phyloP scores from a whole-genome alignment of 1,284 basidiomycete species.

The Pseudomicrostroma phylloplanum region DNA sequence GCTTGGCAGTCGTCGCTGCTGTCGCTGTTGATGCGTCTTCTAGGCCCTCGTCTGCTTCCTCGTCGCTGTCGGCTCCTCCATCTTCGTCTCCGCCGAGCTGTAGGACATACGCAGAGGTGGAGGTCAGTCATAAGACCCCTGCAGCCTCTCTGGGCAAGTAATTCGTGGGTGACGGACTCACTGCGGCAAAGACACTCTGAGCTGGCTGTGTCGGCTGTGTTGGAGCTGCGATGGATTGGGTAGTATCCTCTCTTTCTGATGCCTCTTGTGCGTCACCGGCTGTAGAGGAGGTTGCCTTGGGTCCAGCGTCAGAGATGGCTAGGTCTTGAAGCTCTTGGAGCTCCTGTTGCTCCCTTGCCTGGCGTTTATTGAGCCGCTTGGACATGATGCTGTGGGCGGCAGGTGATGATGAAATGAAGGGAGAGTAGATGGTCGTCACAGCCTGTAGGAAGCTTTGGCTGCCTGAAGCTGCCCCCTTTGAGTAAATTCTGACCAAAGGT shows the following conservation, averaged over 20 bases:
- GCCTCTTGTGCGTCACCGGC: conserved; percentile 5
- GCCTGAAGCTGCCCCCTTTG: no score
- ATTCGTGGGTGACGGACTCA: conserved; percentile 2
- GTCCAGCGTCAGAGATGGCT: no score
- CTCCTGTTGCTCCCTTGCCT: conserved; percentile 42
- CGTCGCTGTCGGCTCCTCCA: conserved; percentile 19
- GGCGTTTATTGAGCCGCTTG: conserved; percentile 41
- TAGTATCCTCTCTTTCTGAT: neutral
- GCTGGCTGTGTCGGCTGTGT: neutral
- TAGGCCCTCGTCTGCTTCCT: conserved; percentile 20
- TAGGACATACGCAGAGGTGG: neutral
- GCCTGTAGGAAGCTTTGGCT: no score
- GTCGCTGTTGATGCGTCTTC: conserved; percentile 15
- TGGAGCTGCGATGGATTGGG: neutral
- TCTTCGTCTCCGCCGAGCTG: conserved; percentile 18
- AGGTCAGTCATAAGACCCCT: neutral
- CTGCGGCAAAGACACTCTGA: conserved; percentile 23
- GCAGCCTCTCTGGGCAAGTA: neutral
- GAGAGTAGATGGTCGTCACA: no score
- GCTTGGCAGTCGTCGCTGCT: conserved; percentile 18
- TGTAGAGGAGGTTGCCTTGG: neutral
- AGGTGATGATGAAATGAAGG: no score
- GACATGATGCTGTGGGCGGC: neutral
- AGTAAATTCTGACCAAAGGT: no score
- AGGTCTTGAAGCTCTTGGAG: conserved; percentile 16